Percentiles rank a stretch among this genome's conserved stretches.
Evolutionary conservation across 2,329 filamentous ascomycete genomes (phyloP).

Genomic region (Sarocladium oryzae): DNA sequence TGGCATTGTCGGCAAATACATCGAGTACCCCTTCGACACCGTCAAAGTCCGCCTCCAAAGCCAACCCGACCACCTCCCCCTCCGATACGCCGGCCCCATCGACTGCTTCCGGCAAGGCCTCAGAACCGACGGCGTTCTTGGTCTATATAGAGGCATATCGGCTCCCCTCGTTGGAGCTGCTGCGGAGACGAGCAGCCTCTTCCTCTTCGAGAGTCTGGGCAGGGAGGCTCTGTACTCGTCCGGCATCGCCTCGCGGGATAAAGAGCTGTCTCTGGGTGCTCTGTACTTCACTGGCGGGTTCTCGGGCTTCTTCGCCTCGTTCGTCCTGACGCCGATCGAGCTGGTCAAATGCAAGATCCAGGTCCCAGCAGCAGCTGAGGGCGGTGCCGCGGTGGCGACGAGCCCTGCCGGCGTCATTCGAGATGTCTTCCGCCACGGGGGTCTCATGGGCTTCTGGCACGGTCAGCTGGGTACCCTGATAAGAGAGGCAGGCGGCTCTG

Average conservation of each 20-base stretch:
- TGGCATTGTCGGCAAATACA: slow-evolving; percentile 86
- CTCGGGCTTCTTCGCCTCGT: slow-evolving; percentile 80
- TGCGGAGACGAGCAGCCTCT: slow-evolving; percentile 84
- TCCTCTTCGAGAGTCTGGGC: slow-evolving; percentile 80
- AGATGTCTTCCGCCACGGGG: slow-evolving; percentile 76
- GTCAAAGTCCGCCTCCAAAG: slow-evolving; percentile 92
- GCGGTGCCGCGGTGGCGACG: slow-evolving; percentile 40
- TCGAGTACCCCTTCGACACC: slow-evolving; percentile 98
- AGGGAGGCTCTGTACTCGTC: slow-evolving; percentile 56
- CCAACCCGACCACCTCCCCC: slow-evolving; percentile 77
- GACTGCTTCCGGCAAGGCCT: slow-evolving; percentile 92
- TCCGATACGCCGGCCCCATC: slow-evolving; percentile 76
- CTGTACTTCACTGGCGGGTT: slow-evolving; percentile 77
- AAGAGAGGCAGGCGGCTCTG: slow-evolving; percentile 85
- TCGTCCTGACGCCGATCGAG: slow-evolving; percentile 91
- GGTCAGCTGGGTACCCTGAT: slow-evolving; percentile 91
- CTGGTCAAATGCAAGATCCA: slow-evolving; percentile 99
- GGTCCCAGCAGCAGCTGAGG: slow-evolving; percentile 49
- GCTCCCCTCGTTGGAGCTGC: slow-evolving; percentile 88
- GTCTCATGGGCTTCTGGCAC: slow-evolving; percentile 84
- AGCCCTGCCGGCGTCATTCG: slow-evolving; percentile 66
- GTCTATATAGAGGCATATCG: slow-evolving; percentile 87
- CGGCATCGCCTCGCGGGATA: slow-evolving; percentile 41
- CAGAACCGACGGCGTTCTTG: slow-evolving; percentile 67
- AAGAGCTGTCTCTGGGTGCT: slow-evolving; percentile 64